Base-by-base conservation (phyloP, 129 eudicot genomes). In the Tagetes erecta region DNA sequence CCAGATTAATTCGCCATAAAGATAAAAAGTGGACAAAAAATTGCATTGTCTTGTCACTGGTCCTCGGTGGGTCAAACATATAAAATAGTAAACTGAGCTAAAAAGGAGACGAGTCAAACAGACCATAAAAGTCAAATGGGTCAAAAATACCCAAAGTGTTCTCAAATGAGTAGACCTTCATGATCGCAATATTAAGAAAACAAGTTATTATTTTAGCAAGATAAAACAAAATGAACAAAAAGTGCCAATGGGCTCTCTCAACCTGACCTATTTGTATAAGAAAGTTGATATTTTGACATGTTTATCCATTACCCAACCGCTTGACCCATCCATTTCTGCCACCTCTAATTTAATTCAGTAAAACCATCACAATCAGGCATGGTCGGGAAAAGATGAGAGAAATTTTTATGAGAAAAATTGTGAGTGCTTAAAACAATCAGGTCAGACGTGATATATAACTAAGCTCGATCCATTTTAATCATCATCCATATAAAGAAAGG, bases 401-500 rank as follows among this genome's bases (percentile, higher is more conserved):
- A 47, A 44, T 34, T 34, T 3, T 14, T 42, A 8, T 68, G 34
- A 36, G 35, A 11, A 5, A 31, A 6, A 30, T 31, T 11, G 20
- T 5, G 31, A 20, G 70, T n/a, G 9, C 70, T 13, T 39, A 39
- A 1, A 20, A 39, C 20, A 65, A 47, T 70, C 13, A 51, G 7
- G 63, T 70, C 20, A 63, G 9, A 63, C 14, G 10, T 0, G 30
- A 63, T 63, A 51, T n/a, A 51, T 51, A 51, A 51, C n/a, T 57
- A 72, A 72, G 67, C 42, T 40, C 7, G 30, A 64, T 75, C 3
- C 0, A 46, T 35, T 44, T 20, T 5, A 76, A 33, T 55, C 10
- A 74, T 8, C 49, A 46, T 63, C 78, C 12, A 67, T 13, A 66
- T 31, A 35, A 57, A 57, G 59, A 34, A 5, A 27, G 64, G 47